Evolutionary conservation across 2,329 filamentous ascomycete species (phyloP), one percentile per base, ranked within the genome.

Genomic region (Elsinoe perseae): DNA sequence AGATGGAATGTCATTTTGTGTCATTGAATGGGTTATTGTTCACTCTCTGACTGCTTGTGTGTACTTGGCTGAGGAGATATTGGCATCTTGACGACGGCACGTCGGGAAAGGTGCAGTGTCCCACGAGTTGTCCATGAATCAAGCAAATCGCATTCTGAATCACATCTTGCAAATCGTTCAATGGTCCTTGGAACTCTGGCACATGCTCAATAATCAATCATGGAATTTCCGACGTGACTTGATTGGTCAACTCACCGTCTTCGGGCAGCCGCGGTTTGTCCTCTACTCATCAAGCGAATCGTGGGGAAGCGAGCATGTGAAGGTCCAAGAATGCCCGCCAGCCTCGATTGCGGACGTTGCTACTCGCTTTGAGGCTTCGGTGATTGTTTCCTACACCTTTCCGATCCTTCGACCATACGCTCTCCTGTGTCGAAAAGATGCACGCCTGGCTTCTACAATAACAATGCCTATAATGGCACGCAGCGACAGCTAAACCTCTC

Each of bases 271-370:
- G 40, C 40, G 40, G 40, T 44, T 44, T 25, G 40, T 44, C n/a
- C n/a, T 44, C 20, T 44, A 14, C 32, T 36, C 32, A 36, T 14
- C 32, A 36, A 36, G 34, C 18, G 34, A 20, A 44, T 44, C 40
- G 40, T 27, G 40, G 40, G 40, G 40, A 44, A 44, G 40, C 40
- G 40, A 44, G 40, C 40, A 44, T 44, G 40, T 44, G 40, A 44
- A 44, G 40, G 40, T 4, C 34, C n/a, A 38, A 38, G 34, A 16
- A n/a, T 16, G 4, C 18, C 12, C 40, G 40, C 40, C 40, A 44
- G 40, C 40, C 40, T 27, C 40, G 40, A 44, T 6, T 21, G n/a
- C 21, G n/a, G 12, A 44, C 40, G 40, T 44, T 44, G 40, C 40
- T 14, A 12, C 20, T 14, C 40, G 23, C 12, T n/a, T 44, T 21